Percentiles rank a stretch among this genome's conserved stretches.
Conservation (phyloP, 2,329 filamentous ascomycete species). For the Fusarium pseudoanthophilum region DNA sequence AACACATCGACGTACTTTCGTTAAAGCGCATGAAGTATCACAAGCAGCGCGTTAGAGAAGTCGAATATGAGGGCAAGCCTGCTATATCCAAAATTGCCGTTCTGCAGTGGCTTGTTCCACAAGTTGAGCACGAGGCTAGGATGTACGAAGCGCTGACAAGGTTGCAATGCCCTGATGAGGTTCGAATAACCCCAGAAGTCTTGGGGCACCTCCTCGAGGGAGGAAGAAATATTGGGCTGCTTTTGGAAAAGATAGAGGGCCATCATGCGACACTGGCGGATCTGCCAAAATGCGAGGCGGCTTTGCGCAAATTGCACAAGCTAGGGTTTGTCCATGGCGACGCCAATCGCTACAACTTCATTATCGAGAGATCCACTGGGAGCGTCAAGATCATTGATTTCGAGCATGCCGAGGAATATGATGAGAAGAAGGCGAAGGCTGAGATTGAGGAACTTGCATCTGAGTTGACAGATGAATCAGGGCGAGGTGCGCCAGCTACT, state of each 20-base stretch:
- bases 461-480: not conserved
- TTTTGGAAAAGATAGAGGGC: not conserved
- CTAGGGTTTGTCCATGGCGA: not conserved
- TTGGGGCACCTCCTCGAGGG: not conserved
- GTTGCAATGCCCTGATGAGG: not conserved
- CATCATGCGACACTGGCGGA: not conserved
- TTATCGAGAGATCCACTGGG: not conserved
- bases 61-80: accelerated
- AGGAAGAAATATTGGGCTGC: accelerated
- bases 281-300: not conserved
- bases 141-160: not conserved
- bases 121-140: not conserved
- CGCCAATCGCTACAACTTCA: not conserved
- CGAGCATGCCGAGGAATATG: not conserved
- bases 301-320: not conserved
- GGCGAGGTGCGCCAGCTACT: not conserved
- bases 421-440: not conserved
- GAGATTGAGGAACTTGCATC: not conserved
- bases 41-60: not conserved
- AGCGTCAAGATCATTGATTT: not conserved
- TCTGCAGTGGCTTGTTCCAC: not conserved
- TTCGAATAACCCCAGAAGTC: accelerated
- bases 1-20: not conserved
- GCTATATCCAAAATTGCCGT: not conserved
- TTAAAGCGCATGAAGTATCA: not conserved